Evolutionary conservation across 768 basidiomycete species (phyloP), one percentile per base, ranked within the genome.

Genomic region (Auricularia sp.): DNA sequence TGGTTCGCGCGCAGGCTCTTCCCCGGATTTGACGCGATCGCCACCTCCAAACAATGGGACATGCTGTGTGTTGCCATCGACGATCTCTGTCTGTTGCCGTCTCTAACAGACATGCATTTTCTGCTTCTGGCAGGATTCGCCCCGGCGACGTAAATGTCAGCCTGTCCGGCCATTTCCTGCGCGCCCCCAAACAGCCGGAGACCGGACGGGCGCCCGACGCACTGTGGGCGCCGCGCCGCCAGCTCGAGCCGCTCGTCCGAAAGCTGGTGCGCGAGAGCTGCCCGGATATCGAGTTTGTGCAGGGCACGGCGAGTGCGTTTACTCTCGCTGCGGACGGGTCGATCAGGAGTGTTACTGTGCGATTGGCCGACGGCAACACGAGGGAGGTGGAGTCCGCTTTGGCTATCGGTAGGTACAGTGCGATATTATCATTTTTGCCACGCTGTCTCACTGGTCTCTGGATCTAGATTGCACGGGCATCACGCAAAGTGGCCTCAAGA

Each of bases 401-500:
- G 3, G 70, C 74, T 23, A 65, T 70, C n/a, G 73, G 72, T 72
- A 21, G 53, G 56, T 34, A 29, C 29, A 29, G 29, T 29, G 6
- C n/a, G 8, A 21, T 16, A 5, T 21, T 18, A 18, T 5, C 47
- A 21, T 21, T 51, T 6, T 18, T 10, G 16, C 10, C 14, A 18
- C 16, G 6, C 0, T 11, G 47, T 16, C 6, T 51, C 11, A 16
- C 18, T 16, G 21, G 21, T 51, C n/a, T 5, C 11, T 18, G 18
- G 16, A 6, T 0, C 10, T 36, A 76, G 75, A 76, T 64, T 74
- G 74, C 62, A 72, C 74, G 0, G 75, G 75, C 1, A 64, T 70
- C 16, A 62, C 71, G 3, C 66, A 68, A n/a, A 68, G 68, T 18
- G 74, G 72, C 39, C n/a, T 71, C 0, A 72, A 70, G 43, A 73